These are phyloP conservation scores for Podaxis sp. DNA, from an alignment of 768 basidiomycete genomes.

Conservation along the genomic window DNA sequence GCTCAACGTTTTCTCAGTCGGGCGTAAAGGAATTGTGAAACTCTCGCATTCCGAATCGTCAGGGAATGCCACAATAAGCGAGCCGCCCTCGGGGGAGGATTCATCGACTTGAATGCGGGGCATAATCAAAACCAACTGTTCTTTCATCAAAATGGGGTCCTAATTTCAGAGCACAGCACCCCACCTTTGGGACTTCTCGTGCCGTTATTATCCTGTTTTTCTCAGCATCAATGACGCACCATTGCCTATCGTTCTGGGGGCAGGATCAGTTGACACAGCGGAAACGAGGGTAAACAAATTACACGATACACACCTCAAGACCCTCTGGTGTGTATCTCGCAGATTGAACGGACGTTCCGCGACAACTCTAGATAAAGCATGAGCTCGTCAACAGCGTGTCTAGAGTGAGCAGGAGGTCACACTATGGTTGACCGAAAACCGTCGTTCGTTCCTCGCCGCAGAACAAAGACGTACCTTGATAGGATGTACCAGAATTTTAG, in stretches of 20 bases:
- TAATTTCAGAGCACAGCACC: conserved; percentile 3
- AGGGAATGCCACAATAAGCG: conserved; percentile 57
- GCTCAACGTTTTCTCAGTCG: conserved; percentile 40
- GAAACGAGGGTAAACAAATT: neutral
- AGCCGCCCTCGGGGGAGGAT: conserved; percentile 39
- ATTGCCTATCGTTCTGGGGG: conserved; percentile 66
- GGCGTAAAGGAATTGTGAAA: conserved; percentile 58
- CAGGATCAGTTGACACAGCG: conserved; percentile 1
- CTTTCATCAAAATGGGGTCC: neutral
- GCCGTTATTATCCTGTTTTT: conserved; percentile 61
- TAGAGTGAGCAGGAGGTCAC: neutral
- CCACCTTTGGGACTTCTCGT: conserved; percentile 56
- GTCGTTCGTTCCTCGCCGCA: neutral
- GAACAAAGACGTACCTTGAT: conserved; percentile 47
- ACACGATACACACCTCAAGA: conserved; percentile 46
- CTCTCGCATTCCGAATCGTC: conserved; percentile 48
- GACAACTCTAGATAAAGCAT: conserved; percentile 54
- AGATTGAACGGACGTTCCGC: conserved; percentile 55
- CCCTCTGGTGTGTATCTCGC: conserved; percentile 58
- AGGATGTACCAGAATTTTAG: conserved; percentile 61
- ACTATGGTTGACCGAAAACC: neutral
- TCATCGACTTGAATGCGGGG: conserved; percentile 49
- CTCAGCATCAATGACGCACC: conserved; percentile 61
- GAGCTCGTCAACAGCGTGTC: neutral
- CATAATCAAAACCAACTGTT: conserved; percentile 63